A percentile compares a stretch with the other conserved stretches of the same genome.
These are phyloP conservation scores for Pisolithus thermaeus DNA, from an alignment of 1,284 basidiomycete species.

Conservation along the genomic window DNA sequence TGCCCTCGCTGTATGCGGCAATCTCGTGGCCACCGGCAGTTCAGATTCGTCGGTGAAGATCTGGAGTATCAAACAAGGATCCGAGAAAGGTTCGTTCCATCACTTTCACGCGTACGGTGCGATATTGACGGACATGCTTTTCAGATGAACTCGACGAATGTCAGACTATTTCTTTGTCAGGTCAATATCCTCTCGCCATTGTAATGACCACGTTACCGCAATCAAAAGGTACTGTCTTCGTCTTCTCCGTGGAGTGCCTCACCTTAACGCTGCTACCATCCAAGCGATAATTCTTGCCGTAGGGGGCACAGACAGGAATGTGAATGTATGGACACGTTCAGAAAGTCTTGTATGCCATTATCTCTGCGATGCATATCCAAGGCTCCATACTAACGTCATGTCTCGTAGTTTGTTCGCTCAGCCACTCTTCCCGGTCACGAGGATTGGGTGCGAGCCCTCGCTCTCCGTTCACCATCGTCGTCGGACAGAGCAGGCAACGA, in stretches of 20 bases:
- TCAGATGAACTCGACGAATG: constrained; percentile 41
- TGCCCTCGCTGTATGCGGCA: constrained; percentile 44
- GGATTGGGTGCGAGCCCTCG: constrained; percentile 85
- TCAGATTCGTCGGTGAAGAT: constrained; percentile 75
- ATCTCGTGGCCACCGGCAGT: constrained; percentile 65
- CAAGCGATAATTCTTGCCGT: constrained; percentile 72
- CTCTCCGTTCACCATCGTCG: constrained; percentile 45
- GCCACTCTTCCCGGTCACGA: constrained; percentile 80
- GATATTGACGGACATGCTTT: constrained; percentile 7
- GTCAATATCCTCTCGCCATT: constrained; percentile 71
- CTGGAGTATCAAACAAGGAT: constrained; percentile 45
- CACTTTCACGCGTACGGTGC: neutral
- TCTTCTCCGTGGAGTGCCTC: neutral
- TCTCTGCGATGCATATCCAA: neutral
- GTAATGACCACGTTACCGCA: constrained; percentile 60
- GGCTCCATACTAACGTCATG: neutral
- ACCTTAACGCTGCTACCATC: neutral
- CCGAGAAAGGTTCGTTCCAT: constrained; percentile 29
- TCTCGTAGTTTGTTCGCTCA: constrained; percentile 49
- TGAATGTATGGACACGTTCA: constrained; percentile 71
- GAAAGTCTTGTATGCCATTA: constrained; percentile 32
- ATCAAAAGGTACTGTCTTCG: constrained; percentile 47
- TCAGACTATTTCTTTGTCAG: constrained; percentile 63
- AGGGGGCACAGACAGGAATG: constrained; percentile 67
- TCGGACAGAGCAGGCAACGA: constrained; percentile 12